phyloP scores from a whole-genome alignment of 192 early-diverging fungal genomes.

The Podochytrium sp. region DNA sequence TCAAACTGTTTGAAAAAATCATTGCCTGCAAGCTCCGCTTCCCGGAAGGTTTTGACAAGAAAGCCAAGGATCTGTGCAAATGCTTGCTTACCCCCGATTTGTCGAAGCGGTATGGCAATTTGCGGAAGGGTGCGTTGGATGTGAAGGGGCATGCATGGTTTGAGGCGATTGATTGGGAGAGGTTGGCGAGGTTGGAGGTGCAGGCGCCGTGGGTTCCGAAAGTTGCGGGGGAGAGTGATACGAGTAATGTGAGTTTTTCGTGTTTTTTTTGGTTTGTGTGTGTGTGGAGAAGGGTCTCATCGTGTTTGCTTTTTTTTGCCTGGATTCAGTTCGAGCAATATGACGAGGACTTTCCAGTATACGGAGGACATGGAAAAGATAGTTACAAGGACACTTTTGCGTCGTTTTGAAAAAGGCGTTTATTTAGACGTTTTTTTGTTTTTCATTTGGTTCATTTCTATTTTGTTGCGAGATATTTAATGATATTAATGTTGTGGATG shows the following conservation, averaged over 20 bases:
- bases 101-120: conserved; percentile 45
- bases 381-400: conserved; percentile 73
- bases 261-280: conserved; percentile 39
- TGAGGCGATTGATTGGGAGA: conserved; percentile 53
- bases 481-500: too few species aligned
- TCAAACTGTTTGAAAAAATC: conserved; percentile 53
- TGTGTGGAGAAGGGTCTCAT: neutral
- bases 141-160: conserved; percentile 51
- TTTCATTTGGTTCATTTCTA: neutral
- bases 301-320: conserved; percentile 9
- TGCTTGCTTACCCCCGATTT: conserved; percentile 42
- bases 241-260: conserved; percentile 37
- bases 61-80: conserved; percentile 44
- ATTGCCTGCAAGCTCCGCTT: conserved; percentile 48
- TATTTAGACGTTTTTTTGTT: neutral
- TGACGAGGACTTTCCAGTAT: conserved; percentile 85
- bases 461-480: too few species aligned
- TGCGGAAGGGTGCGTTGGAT: conserved; percentile 44
- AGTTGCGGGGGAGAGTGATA: conserved; percentile 82
- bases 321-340: conserved; percentile 91
- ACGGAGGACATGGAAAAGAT: conserved; percentile 74
- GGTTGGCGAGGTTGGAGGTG: conserved; percentile 71
- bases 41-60: conserved; percentile 43
- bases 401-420: conserved; percentile 58
- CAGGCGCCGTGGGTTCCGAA: conserved; percentile 86